Percentiles rank a stretch among this genome's conserved stretches.
These are phyloP conservation scores for Anastatica hierochuntica DNA, from an alignment of 345 rosid genomes.

Conservation along the genomic window DNA sequence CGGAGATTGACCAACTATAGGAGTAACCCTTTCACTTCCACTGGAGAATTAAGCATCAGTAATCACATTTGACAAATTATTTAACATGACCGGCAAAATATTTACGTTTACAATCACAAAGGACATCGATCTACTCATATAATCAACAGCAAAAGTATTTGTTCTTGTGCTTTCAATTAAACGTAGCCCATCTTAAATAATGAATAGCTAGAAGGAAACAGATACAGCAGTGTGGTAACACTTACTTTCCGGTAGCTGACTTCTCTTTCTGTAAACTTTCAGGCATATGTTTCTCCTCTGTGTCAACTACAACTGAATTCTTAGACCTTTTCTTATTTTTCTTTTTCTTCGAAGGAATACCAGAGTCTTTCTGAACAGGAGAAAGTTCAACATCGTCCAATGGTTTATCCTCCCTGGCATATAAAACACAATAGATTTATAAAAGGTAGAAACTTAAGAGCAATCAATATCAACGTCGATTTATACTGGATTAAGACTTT, in stretches of 20 bases:
- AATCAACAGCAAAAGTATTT: no score
- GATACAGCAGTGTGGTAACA: background rate
- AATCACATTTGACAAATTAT: no score
- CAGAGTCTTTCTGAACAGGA: background rate
- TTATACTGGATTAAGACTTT: background rate
- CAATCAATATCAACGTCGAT: background rate
- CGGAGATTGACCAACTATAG: background rate
- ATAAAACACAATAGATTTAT: background rate
- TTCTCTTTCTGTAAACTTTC: slow-evolving; percentile 22
- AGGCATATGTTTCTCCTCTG: background rate
- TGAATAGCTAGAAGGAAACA: background rate
- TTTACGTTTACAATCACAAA: no score
- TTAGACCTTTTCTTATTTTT: slow-evolving; percentile 7
- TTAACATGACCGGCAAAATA: no score
- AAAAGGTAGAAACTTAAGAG: background rate
- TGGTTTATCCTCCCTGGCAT: slow-evolving; percentile 5
- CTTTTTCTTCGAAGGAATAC: slow-evolving; percentile 9
- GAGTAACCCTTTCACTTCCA: background rate
- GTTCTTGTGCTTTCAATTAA: background rate
- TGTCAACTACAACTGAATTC: background rate
- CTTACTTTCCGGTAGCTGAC: slow-evolving; percentile 20
- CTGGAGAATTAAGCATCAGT: no score
- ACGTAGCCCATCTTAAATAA: background rate
- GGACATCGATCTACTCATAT: no score
- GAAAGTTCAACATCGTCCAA: background rate